Base-by-base conservation (phyloP, 768 basidiomycete species). In the Phylloporus sp. region DNA sequence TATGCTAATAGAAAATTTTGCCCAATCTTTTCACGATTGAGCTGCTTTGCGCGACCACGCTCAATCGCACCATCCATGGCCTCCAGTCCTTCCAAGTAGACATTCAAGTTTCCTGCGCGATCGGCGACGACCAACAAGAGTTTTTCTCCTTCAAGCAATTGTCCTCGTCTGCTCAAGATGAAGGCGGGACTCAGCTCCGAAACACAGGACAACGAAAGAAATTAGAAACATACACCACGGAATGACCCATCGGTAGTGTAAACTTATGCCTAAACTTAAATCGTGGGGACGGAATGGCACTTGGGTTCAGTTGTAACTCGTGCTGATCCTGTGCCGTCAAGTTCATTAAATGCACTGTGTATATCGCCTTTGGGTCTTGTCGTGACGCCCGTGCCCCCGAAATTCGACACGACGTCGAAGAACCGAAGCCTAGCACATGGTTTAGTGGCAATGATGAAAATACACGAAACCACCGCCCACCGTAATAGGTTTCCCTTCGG, bases 1-100 rank as follows among this genome's bases (percentile, higher is more conserved):
- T 74, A 81, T 0, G 81, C 71, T 5, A 82, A 46, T 8, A 77
- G n/a, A 41, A 72, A 69, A 6, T 75, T 68, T 4, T 69, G 60
- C 0, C 78, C 80, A 13, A 81, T 70, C 58, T 76, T 80, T 50
- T 77, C 74, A 7, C 70, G 71, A 48, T 72, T 69, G 13, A 82
- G 60, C 0, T 18, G 28, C 45, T 74, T 74, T 29, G 67, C 62
- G 6, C 50, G 49, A 1, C 59, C 49, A 6, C 59, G 58, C 0
- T 31, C 13, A 9, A 80, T 57, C 0, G 73, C 69, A 11, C 61
- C 50, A 0, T 67, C 64, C 7, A 82, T 64, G 11, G 36, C 51
- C 2, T 50, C 32, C 2, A 73, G 49, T 0, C 27, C 23, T 1
- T 80, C 80, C 16, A 76, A 53, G 47, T 68, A 80, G 3, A 82